A percentile compares a stretch with the other conserved stretches of the same genome.
phyloP scores from a whole-genome alignment of 352 stramenopile species.

The Globisporangium abappressorium region DNA sequence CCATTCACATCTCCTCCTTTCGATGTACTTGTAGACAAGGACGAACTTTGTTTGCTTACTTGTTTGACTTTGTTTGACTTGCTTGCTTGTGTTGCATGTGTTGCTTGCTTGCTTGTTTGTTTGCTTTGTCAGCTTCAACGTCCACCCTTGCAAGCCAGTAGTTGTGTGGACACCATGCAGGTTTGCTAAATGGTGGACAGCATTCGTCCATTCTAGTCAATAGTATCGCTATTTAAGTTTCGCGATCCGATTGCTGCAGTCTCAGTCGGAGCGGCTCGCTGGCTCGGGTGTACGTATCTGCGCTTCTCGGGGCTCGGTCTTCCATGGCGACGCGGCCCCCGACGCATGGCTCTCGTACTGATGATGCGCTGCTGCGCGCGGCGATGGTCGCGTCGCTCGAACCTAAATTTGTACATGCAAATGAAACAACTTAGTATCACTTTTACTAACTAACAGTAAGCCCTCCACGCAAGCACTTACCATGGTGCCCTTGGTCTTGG shows the following conservation, averaged over 20 bases:
- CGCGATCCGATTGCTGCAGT: not conserved
- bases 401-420: conserved; percentile 10
- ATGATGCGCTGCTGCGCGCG: not conserved
- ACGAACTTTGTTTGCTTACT: not conserved
- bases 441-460: not conserved
- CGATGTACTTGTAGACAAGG: not conserved
- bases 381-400: conserved; percentile 20
- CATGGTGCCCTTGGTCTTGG: conserved; percentile 35
- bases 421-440: not conserved
- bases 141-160: not conserved
- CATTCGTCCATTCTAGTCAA: not conserved
- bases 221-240: not conserved
- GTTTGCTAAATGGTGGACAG: not conserved
- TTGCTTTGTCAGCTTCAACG: not conserved
- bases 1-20: not conserved
- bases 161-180: not conserved
- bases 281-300: conserved; percentile 16
- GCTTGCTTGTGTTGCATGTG: not conserved
- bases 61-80: not conserved
- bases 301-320: conserved; percentile 18
- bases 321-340: not conserved
- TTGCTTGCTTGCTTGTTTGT: not conserved
- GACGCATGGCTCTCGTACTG: conserved; percentile 4
- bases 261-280: conserved; percentile 1
- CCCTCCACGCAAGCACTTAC: conserved; percentile 7